Evolutionary conservation across 305 asterid species (phyloP), one percentile per base, ranked within the genome.

Genomic region (Fraxinus platypoda): DNA sequence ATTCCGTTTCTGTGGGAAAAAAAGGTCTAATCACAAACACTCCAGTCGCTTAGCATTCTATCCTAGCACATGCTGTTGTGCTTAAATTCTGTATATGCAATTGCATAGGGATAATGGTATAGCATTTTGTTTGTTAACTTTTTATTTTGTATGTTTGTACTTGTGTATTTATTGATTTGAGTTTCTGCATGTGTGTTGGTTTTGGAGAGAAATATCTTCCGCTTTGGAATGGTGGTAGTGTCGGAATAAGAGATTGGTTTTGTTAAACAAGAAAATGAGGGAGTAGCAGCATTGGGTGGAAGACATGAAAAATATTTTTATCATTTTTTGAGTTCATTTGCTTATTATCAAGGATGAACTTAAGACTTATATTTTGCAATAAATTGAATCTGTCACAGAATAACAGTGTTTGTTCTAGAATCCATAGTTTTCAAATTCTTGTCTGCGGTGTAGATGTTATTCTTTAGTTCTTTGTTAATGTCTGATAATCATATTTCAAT

Each of bases 401-500:
- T 31, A 71, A 83, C 79, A 75, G 37, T 79, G 28, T 78, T 59
- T 80, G 37, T 73, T 75, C 59, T 2, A 70, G 49, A 72, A 41
- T 77, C 73, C 5, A 23, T 66, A 54, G 34, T 38, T 84, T 76
- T 74, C 66, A 62, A 19, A 71, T 73, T 57, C 38, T 73, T 76
- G 2, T 31, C 33, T 46, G 72, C 80, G 19, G 26, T 80, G 54
- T 72, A 19, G 37, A 74, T 64, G 21, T 76, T 17, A 21, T 85
- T 82, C 23, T 35, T 49, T 80, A 75, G 23, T 71, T 83, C 68
- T 76, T 62, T 78, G 66, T 68, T 77, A 82, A 62, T 43, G 52
- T 82, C 84, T 88, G 86, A 94, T 88, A 71, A 75, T 81, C 83
- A 21, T 33, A 76, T 85, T 80, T 76, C 78, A 75, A 52, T 88